Evolutionary conservation across 2,329 filamentous ascomycete genomes (phyloP).

Genomic region (Pseudopithomyces chartarum): DNA sequence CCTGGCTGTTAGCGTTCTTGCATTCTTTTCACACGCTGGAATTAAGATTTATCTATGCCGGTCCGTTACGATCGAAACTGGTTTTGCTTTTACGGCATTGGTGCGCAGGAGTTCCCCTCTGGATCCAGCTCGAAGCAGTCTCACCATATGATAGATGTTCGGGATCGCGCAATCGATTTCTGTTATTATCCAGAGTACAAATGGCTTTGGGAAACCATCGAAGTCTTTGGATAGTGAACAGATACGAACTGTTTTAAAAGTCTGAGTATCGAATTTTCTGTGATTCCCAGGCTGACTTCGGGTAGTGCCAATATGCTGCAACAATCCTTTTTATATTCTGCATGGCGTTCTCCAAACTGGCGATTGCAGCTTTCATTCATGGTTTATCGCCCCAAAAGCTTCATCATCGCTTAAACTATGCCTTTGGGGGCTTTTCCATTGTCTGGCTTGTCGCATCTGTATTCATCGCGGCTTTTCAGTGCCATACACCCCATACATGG

Average conservation of each 20-base stretch:
- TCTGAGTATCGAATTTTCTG: neutral
- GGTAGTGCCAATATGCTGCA: slow-evolving; percentile 32
- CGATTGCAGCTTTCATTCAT: slow-evolving; percentile 29
- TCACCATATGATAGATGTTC: slow-evolving; percentile 16
- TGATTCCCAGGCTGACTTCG: neutral
- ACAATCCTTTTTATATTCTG: slow-evolving; percentile 28
- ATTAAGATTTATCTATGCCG: slow-evolving; percentile 26
- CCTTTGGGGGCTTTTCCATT: slow-evolving; percentile 10
- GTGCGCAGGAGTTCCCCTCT: slow-evolving; percentile 9
- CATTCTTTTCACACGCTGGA: slow-evolving; percentile 25
- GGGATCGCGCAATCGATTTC: slow-evolving; percentile 24
- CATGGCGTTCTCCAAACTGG: slow-evolving; percentile 34
- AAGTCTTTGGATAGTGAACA: slow-evolving; percentile 13
- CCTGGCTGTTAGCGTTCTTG: slow-evolving; percentile 22
- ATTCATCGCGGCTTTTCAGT: slow-evolving; percentile 20
- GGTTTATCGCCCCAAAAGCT: slow-evolving; percentile 23
- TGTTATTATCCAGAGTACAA: slow-evolving; percentile 19
- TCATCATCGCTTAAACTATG: slow-evolving; percentile 21
- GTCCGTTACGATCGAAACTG: slow-evolving; percentile 10
- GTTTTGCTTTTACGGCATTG: slow-evolving; percentile 19
- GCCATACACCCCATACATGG: slow-evolving; percentile 24
- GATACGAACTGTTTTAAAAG: slow-evolving; percentile 10
- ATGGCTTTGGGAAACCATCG: slow-evolving; percentile 28
- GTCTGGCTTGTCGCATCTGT: slow-evolving; percentile 22
- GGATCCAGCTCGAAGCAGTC: neutral